Evolutionary conservation across 2,329 filamentous ascomycete species (phyloP).

Genomic region (Trichoderma simmonsii): DNA sequence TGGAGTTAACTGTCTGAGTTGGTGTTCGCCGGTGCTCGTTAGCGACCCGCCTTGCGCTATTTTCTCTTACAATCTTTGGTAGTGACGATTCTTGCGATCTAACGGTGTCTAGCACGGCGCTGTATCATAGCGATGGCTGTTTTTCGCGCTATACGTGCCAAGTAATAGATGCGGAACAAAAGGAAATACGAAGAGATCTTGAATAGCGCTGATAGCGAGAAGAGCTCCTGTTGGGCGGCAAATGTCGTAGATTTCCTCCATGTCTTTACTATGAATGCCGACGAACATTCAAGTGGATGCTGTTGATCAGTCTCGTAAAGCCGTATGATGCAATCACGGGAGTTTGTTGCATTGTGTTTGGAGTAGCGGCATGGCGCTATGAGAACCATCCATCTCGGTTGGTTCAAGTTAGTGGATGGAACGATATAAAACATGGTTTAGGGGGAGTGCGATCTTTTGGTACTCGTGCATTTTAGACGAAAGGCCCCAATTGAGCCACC

Average conservation of each 20-base stretch:
- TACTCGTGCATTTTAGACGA: not conserved
- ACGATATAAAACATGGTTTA: not conserved
- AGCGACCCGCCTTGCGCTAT: slow-evolving; percentile 11
- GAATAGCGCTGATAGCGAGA: not conserved
- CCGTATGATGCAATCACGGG: not conserved
- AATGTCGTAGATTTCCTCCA: not conserved
- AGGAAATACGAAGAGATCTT: not conserved
- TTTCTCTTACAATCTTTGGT: not conserved
- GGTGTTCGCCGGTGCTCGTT: not conserved
- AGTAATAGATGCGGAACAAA: not conserved
- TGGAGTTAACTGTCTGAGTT: not conserved
- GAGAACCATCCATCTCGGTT: not conserved
- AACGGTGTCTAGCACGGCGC: not conserved
- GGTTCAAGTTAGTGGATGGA: not conserved
- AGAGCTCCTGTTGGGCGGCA: not conserved
- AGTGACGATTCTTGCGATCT: not conserved
- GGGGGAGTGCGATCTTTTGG: not conserved
- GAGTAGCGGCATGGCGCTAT: not conserved
- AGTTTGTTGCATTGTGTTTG: not conserved
- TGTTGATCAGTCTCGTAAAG: not conserved
- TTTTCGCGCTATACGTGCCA: not conserved
- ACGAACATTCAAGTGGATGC: not conserved
- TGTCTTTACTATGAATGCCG: not conserved
- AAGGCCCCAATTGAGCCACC: not conserved
- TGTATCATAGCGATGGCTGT: not conserved